These are phyloP conservation scores for Withania somnifera DNA, from an alignment of 305 asterid species.

Conservation along the genomic window DNA sequence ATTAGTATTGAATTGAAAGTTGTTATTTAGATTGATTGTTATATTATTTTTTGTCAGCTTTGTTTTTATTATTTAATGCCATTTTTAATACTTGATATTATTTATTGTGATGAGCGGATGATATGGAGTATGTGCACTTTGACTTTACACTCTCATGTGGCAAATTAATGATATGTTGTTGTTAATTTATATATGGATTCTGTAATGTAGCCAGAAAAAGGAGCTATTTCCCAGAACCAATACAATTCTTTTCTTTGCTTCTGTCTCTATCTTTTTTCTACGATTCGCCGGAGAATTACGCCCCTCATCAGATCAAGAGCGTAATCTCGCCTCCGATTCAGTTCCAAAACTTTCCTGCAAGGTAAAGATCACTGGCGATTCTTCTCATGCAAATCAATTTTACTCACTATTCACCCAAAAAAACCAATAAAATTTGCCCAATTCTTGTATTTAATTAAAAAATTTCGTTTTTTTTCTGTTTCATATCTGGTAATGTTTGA, in stretches of 20 bases:
- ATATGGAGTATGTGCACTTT: too few relatives aligned
- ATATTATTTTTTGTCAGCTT: too few relatives aligned
- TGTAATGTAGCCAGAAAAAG: too few relatives aligned
- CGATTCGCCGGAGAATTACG: constrained; percentile 26
- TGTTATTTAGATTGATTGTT: too few relatives aligned
- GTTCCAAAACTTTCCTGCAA: constrained; percentile 9
- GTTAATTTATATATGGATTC: too few relatives aligned
- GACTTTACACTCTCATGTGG: too few relatives aligned
- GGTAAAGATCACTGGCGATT: constrained; percentile 22
- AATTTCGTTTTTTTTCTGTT: constrained; percentile 15
- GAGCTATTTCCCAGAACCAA: constrained; percentile 6
- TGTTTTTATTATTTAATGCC: too few relatives aligned
- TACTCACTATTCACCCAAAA: neutral
- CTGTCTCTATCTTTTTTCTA: neutral
- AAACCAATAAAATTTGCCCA: neutral
- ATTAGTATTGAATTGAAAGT: too few relatives aligned
- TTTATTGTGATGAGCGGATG: too few relatives aligned
- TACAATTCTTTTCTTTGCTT: constrained; percentile 6
- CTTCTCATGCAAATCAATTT: constrained; percentile 2
- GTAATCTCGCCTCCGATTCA: constrained; percentile 18
- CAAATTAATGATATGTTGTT: too few relatives aligned
- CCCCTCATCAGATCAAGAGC: constrained; percentile 3
- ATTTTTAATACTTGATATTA: too few relatives aligned
- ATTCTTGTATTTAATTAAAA: constrained; percentile 1
- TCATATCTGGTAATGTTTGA: constrained; percentile 54